Conservation (phyloP, 2,329 filamentous ascomycete species). For the Bimuria novae-zelandiae region DNA sequence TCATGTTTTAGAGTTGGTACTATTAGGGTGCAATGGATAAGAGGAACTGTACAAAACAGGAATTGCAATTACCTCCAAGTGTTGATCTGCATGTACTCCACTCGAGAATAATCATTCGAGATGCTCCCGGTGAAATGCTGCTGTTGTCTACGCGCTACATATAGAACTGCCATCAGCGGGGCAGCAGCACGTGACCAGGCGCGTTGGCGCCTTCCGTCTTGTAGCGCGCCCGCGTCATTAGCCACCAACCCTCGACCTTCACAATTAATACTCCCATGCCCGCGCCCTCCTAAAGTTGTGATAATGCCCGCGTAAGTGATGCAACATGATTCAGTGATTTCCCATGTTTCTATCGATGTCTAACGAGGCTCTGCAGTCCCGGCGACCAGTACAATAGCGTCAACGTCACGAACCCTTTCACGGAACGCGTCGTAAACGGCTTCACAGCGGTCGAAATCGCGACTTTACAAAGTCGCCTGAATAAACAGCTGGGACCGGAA, state of each 20-base stretch:
- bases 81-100: too few species aligned
- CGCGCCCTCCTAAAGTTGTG: slow-evolving; percentile 21
- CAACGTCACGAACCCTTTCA: slow-evolving; percentile 73
- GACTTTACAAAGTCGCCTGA: slow-evolving; percentile 80
- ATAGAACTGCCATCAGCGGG: slow-evolving; percentile 7
- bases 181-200: slow-evolving; percentile 22
- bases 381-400: slow-evolving; percentile 45
- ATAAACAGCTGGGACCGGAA: slow-evolving; percentile 93
- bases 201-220: slow-evolving; percentile 25
- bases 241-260: slow-evolving; percentile 32
- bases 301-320: slow-evolving; percentile 45
- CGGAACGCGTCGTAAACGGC: slow-evolving; percentile 73
- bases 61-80: background rate
- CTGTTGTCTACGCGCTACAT: background rate
- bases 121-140: too few species aligned
- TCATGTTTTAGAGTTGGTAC: background rate
- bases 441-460: slow-evolving; percentile 93
- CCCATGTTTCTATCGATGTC: background rate
- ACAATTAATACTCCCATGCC: slow-evolving; percentile 30
- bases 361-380: slow-evolving; percentile 37
- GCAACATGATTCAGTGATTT: background rate
- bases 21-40: background rate
- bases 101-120: too few species aligned
- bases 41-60: background rate
- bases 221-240: slow-evolving; percentile 34